A percentile compares a stretch with the other conserved stretches of the same genome.
Evolutionary conservation across 2,329 filamentous ascomycete species (phyloP).

Genomic region (Macroventuria anomochaeta): DNA sequence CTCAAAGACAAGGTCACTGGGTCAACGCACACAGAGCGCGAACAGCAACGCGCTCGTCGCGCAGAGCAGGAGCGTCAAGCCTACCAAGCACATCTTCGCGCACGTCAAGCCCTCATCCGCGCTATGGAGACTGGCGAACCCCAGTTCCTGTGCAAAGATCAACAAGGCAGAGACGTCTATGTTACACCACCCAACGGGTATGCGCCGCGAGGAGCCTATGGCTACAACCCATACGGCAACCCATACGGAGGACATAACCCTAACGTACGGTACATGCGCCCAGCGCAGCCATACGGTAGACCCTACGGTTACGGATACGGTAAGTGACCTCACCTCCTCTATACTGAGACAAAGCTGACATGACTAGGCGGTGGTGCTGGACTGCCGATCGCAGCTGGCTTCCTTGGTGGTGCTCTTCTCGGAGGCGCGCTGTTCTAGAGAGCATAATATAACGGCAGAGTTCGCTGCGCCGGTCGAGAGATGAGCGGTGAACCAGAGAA

Average conservation of each 20-base stretch:
- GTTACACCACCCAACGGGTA: slow-evolving; percentile 59
- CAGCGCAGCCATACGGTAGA: slow-evolving; percentile 55
- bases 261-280: slow-evolving; percentile 58
- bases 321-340: not conserved
- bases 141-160: slow-evolving; percentile 62
- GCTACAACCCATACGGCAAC: slow-evolving; percentile 51
- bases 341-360: slow-evolving; percentile 5
- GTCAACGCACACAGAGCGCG: slow-evolving; percentile 63
- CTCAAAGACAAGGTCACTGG: slow-evolving; percentile 66
- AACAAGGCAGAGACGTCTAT: slow-evolving; percentile 62
- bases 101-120: slow-evolving; percentile 58
- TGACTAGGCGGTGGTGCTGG: slow-evolving; percentile 40
- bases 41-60: slow-evolving; percentile 53
- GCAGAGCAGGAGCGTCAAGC: slow-evolving; percentile 58
- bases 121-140: slow-evolving; percentile 63
- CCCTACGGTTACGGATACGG: slow-evolving; percentile 48
- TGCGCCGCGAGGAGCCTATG: slow-evolving; percentile 54
- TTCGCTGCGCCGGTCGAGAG: no score
- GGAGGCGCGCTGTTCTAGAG: slow-evolving; percentile 39
- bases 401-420: slow-evolving; percentile 44
- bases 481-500: not conserved
- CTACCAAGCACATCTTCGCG: slow-evolving; percentile 60
- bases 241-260: slow-evolving; percentile 59
- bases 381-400: slow-evolving; percentile 43
- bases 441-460: not conserved